Percentiles rank a stretch among this genome's conserved stretches.
phyloP scores from a whole-genome alignment of 2,329 filamentous ascomycete genomes.

The Raffaelea deltoideospora region DNA sequence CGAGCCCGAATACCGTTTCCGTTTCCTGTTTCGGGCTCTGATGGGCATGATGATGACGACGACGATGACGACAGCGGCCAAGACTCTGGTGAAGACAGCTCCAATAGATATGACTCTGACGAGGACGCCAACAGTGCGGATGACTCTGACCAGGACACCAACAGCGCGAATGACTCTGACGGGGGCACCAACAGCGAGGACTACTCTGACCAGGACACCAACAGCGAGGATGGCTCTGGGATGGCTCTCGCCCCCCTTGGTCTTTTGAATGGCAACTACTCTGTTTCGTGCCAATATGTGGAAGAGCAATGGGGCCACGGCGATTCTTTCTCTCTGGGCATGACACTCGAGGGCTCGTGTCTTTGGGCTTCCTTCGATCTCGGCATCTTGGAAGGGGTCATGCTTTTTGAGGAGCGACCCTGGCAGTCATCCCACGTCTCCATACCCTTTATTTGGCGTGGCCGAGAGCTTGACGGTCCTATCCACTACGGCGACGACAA shows the following conservation, averaged over 20 bases:
- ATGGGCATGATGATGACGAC: not conserved
- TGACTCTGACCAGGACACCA: not conserved
- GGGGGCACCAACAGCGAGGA: not conserved
- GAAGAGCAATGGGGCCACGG: not conserved
- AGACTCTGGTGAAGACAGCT: not conserved
- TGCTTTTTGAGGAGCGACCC: constrained; percentile 1
- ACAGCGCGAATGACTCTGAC: not conserved
- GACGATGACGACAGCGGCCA: not conserved
- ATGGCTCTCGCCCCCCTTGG: constrained; percentile 1
- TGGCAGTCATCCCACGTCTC: constrained; percentile 1
- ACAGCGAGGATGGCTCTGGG: not conserved
- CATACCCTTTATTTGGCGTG: constrained; percentile 1
- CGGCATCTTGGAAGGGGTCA: constrained; percentile 2
- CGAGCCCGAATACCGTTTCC: not conserved
- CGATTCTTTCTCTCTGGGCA: not conserved
- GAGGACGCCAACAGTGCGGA: not conserved
- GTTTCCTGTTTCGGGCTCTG: not conserved
- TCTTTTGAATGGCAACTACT: constrained; percentile 1
- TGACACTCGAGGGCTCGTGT: constrained; percentile 1
- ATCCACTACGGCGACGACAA: constrained; percentile 1
- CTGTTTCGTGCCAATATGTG: not conserved
- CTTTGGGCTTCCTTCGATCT: constrained; percentile 3
- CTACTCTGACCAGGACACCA: not conserved
- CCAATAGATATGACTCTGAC: not conserved
- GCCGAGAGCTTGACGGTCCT: not conserved